phyloP scores from a whole-genome alignment of 148 eudicot genomes.

The Agrostemma githago region DNA sequence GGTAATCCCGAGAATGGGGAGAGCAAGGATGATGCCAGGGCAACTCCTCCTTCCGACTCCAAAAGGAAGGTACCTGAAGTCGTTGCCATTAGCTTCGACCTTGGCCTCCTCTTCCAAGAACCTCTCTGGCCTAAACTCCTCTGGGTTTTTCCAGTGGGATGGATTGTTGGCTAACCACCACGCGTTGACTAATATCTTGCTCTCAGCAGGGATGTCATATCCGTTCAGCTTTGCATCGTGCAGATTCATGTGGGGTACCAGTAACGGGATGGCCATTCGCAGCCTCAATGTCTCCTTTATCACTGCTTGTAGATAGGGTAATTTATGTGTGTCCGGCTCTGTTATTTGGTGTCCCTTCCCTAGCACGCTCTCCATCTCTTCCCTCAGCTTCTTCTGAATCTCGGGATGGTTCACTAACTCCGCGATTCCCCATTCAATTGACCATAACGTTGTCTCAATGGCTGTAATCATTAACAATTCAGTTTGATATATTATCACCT shows the following conservation, averaged over 20 bases:
- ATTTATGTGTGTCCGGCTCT: constrained; percentile 57
- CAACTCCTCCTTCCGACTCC: constrained; percentile 82
- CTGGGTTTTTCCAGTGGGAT: constrained; percentile 62
- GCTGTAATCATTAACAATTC: constrained; percentile 30
- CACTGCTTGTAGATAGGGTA: constrained; percentile 78
- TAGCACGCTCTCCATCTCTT: constrained; percentile 54
- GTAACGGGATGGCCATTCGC: constrained; percentile 68
- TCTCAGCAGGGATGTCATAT: constrained; percentile 77
- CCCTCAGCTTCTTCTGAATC: constrained; percentile 58
- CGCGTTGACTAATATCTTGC: constrained; percentile 70
- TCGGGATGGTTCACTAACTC: constrained; percentile 74
- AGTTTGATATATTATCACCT: not conserved
- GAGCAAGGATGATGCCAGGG: constrained; percentile 74
- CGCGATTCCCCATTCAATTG: constrained; percentile 78
- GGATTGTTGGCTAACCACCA: constrained; percentile 89
- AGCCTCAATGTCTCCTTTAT: constrained; percentile 68
- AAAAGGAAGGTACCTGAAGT: constrained; percentile 68
- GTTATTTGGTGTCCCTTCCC: constrained; percentile 59
- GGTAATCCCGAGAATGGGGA: constrained; percentile 71
- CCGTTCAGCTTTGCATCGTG: constrained; percentile 62
- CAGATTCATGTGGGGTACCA: constrained; percentile 88
- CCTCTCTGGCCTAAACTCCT: constrained; percentile 84
- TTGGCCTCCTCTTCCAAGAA: constrained; percentile 73
- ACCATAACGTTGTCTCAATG: constrained; percentile 80
- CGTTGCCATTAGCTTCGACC: constrained; percentile 82